These are phyloP conservation scores for Bidens hawaiensis DNA, from an alignment of 140 eudicot genomes.

Conservation along the genomic window DNA sequence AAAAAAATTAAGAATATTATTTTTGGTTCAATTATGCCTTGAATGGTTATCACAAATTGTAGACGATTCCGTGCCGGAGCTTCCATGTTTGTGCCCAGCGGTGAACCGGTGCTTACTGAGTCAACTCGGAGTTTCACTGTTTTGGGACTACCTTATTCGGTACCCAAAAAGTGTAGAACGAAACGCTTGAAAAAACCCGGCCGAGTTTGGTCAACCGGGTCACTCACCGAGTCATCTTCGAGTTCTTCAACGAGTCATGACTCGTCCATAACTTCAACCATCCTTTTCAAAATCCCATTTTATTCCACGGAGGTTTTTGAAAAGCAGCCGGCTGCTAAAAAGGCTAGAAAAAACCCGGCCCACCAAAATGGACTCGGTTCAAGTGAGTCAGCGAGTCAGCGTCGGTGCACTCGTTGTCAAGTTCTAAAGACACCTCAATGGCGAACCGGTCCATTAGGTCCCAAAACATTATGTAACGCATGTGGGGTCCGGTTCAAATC, in stretches of 20 bases:
- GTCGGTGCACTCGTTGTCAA: slow-evolving; percentile 78
- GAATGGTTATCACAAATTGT: slow-evolving; percentile 88
- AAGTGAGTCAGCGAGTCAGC: slow-evolving; percentile 33
- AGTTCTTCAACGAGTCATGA: slow-evolving; percentile 42
- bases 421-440: slow-evolving; percentile 96
- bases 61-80: slow-evolving; percentile 67
- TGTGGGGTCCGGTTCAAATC: slow-evolving; percentile 97
- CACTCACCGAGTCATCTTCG: slow-evolving; percentile 55
- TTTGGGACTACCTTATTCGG: slow-evolving; percentile 41
- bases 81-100: slow-evolving; percentile 46
- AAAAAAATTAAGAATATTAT: too few species aligned
- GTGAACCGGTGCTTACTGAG: slow-evolving; percentile 27
- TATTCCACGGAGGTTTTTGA: slow-evolving; percentile 27
- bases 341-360: slow-evolving; percentile 39
- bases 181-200: slow-evolving; percentile 38
- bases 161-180: slow-evolving; percentile 53
- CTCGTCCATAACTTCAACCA: slow-evolving; percentile 40
- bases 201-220: slow-evolving; percentile 43
- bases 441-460: slow-evolving; percentile 96
- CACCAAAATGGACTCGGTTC: slow-evolving; percentile 19
- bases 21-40: slow-evolving; percentile 19
- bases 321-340: slow-evolving; percentile 47
- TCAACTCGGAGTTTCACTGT: slow-evolving; percentile 29
- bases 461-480: slow-evolving; percentile 90
- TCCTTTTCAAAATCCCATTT: slow-evolving; percentile 39